Percentiles rank a stretch among this genome's conserved stretches.
phyloP scores from a whole-genome alignment of 164 flowering plant species.

The Cinnamomum micranthum region DNA sequence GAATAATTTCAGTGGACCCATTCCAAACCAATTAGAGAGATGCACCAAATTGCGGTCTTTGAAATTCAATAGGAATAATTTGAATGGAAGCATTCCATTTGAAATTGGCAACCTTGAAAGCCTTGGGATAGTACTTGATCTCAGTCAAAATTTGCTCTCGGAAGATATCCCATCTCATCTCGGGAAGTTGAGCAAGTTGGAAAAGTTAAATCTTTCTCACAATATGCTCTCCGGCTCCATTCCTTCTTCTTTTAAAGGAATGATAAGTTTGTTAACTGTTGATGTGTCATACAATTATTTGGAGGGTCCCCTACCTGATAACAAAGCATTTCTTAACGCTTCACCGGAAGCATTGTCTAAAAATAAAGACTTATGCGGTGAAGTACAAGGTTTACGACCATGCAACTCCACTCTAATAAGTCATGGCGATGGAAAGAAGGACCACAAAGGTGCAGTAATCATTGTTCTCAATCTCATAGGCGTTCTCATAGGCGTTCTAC shows the following conservation, averaged over 20 bases:
- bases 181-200: neutral
- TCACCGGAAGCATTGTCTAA: neutral
- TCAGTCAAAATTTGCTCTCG: neutral
- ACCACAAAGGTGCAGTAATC: neutral
- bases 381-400: constrained; percentile 4
- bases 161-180: constrained; percentile 5
- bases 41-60: constrained; percentile 10
- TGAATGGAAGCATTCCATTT: constrained; percentile 6
- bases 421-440: neutral
- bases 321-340: neutral
- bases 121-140: neutral
- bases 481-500: neutral
- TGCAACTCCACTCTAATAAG: neutral
- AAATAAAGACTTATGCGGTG: constrained; percentile 6
- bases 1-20: neutral
- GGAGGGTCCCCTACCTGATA: constrained; percentile 8
- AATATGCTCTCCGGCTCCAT: constrained; percentile 6
- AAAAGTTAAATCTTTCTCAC: constrained; percentile 7
- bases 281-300: constrained; percentile 15
- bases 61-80: neutral
- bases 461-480: neutral
- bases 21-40: constrained; percentile 11
- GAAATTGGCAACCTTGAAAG: neutral
- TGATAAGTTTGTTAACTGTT: neutral
- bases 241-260: constrained; percentile 6